phyloP scores from a whole-genome alignment of 257 asterid species.

The Nyctanthes arbortristis region DNA sequence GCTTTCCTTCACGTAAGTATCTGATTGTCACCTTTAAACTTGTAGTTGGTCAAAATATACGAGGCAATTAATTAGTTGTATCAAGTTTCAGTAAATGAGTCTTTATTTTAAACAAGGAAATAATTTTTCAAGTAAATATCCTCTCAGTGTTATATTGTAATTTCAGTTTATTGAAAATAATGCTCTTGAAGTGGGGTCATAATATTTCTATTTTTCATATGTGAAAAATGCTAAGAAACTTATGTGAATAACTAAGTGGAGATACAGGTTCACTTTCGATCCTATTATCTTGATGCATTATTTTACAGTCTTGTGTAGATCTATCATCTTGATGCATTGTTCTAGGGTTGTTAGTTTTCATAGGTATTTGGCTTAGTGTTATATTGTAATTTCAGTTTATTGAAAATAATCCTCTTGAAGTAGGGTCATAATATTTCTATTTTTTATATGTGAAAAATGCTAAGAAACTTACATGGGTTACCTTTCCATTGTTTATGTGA shows the following conservation, averaged over 20 bases:
- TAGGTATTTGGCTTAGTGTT: slow-evolving; percentile 11
- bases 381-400: no score
- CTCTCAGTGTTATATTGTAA: not conserved
- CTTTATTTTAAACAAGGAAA: not conserved
- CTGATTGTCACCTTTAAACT: not conserved
- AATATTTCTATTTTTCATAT: not conserved
- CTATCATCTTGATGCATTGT: not conserved
- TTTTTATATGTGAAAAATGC: not conserved
- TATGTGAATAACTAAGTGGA: not conserved
- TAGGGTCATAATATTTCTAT: not conserved
- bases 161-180: not conserved
- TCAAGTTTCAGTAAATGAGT: not conserved
- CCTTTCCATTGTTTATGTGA: not conserved
- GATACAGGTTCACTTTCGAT: not conserved
- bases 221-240: not conserved
- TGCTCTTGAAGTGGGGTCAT: not conserved
- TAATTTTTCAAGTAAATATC: not conserved
- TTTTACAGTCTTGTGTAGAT: not conserved
- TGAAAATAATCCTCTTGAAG: no score
- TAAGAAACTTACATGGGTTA: not conserved
- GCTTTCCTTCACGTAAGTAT: not conserved
- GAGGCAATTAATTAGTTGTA: not conserved
- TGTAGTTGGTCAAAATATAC: not conserved
- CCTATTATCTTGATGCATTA: not conserved
- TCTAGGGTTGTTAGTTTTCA: not conserved